Conservation (phyloP, 2,329 filamentous ascomycete species). For the Claviceps purpurea region DNA sequence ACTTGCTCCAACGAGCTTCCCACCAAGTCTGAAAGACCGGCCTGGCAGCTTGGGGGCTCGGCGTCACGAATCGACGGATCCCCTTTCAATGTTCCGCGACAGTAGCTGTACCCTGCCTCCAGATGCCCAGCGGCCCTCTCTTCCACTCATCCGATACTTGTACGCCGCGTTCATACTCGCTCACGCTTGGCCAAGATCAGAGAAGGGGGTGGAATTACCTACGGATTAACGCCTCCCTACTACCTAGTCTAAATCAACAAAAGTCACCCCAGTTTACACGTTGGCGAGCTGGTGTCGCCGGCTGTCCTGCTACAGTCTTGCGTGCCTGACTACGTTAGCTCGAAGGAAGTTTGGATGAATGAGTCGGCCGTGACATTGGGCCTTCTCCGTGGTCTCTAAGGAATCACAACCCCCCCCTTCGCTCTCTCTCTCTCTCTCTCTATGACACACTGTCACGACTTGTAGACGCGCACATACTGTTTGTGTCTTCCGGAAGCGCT, state of each 20-base stretch:
- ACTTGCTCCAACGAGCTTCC: slow-evolving; percentile 1
- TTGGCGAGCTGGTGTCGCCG: slow-evolving; percentile 5
- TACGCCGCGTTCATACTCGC: slow-evolving; percentile 5
- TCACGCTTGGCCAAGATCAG: slow-evolving; percentile 1
- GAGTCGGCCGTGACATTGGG: neutral
- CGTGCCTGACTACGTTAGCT: slow-evolving; percentile 5
- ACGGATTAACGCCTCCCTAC: slow-evolving; percentile 1
- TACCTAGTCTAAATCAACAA: slow-evolving; percentile 3
- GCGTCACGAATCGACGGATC: slow-evolving; percentile 1
- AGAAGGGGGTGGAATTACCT: slow-evolving; percentile 1
- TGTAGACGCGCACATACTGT: slow-evolving; percentile 1
- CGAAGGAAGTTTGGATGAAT: slow-evolving; percentile 3
- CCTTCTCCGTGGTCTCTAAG: neutral
- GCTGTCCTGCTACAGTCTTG: slow-evolving; percentile 4
- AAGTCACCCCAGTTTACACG: neutral
- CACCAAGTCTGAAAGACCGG: slow-evolving; percentile 1
- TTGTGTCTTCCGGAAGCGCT: neutral
- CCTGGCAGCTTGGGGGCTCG: neutral
- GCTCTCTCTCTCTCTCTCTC: neutral
- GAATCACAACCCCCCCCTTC: neutral
- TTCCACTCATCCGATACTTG: slow-evolving; percentile 4
- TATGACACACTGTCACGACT: slow-evolving; percentile 1
- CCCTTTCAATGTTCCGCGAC: slow-evolving; percentile 1
- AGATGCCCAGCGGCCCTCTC: neutral
- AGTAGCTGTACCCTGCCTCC: neutral